Percentiles rank a stretch among this genome's conserved stretches.
Evolutionary conservation across 345 rosid species (phyloP).

Genomic region (Excoecaria agallocha): DNA sequence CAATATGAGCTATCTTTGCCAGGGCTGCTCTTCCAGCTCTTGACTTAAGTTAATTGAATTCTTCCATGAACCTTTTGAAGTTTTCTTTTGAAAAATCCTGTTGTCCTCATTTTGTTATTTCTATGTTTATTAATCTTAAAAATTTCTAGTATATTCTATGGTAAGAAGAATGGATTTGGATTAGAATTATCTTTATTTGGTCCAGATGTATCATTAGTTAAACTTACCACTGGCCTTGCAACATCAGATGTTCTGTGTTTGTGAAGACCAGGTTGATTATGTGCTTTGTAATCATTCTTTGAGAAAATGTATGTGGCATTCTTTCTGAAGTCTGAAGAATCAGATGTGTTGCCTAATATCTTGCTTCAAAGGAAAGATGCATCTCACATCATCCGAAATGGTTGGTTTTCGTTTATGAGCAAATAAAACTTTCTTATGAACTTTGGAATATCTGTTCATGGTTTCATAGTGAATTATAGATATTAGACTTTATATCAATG

Average conservation of each 20-base stretch:
- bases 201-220: not conserved
- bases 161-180: not conserved
- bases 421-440: not conserved
- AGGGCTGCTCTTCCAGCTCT: not conserved
- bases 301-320: not conserved
- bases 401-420: not conserved
- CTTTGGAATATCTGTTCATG: not conserved
- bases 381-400: slow-evolving; percentile 2
- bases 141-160: not conserved
- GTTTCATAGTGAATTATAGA: slow-evolving; percentile 4
- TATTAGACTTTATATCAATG: not conserved
- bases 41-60: not conserved
- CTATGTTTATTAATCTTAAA: not conserved
- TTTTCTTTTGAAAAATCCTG: not conserved
- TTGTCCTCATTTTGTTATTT: not conserved
- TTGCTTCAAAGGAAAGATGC: not conserved
- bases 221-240: not conserved
- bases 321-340: not conserved
- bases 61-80: not conserved
- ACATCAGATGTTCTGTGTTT: not conserved
- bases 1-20: not conserved
- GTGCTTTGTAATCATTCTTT: too few relatives aligned
- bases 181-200: not conserved
- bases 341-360: not conserved
- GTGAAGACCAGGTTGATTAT: not conserved